Evolutionary conservation across 306 rosid species (phyloP).

Genomic region (Glycyrrhiza uralensis): DNA sequence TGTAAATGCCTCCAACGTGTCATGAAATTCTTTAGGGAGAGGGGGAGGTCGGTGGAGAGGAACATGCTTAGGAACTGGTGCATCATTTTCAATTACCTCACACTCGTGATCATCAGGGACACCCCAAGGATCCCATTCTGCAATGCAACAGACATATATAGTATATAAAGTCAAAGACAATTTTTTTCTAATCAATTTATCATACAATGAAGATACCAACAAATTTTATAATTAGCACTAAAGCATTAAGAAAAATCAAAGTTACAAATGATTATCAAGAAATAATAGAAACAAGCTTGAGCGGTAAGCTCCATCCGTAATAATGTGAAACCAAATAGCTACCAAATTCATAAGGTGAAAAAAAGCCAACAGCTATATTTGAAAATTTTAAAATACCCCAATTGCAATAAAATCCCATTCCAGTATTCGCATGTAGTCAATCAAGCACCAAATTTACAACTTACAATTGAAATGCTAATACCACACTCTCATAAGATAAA

Average conservation of each 20-base stretch:
- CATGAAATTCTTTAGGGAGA: constrained; percentile 68
- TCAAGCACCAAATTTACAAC: too few species aligned
- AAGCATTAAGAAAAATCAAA: too few species aligned
- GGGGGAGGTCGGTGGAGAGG: constrained; percentile 84
- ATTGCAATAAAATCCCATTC: too few species aligned
- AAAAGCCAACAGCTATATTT: not conserved
- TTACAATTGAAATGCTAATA: too few species aligned
- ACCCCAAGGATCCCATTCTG: constrained; percentile 98
- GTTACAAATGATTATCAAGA: too few species aligned
- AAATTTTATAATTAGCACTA: too few species aligned
- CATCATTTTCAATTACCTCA: constrained; percentile 82
- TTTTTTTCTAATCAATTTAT: not conserved
- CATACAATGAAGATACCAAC: too few species aligned
- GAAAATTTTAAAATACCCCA: not conserved
- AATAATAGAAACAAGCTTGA: too few species aligned
- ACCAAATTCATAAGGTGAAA: too few species aligned
- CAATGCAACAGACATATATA: constrained; percentile 29
- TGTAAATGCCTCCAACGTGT: constrained; percentile 48
- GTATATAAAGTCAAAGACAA: not conserved
- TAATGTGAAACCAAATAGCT: not conserved
- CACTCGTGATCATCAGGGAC: constrained; percentile 77
- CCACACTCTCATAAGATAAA: too few species aligned
- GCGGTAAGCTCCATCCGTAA: too few species aligned
- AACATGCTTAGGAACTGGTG: constrained; percentile 86
- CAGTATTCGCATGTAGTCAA: too few species aligned